A percentile compares a stretch with the other conserved stretches of the same genome.
phyloP scores from a whole-genome alignment of 495 filamentous ascomycete genomes.

The Astrocystis sublimbata region DNA sequence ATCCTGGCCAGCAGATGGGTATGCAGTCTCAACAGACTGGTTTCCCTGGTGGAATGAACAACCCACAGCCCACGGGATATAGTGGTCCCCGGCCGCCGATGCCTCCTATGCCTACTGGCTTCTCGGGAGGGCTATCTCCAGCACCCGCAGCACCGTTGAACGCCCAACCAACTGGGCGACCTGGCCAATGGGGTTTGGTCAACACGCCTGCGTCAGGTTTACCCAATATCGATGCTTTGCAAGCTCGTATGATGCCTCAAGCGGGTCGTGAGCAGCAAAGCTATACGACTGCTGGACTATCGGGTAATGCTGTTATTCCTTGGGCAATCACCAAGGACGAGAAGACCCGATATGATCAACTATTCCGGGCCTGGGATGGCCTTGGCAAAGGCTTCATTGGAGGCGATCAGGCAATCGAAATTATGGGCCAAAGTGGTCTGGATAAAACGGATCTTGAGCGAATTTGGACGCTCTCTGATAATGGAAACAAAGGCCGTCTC shows the following conservation, averaged over 20 bases:
- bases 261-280: conserved; percentile 82
- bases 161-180: conserved; percentile 92
- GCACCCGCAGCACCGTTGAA: conserved; percentile 67
- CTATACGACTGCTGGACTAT: conserved; percentile 83
- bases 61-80: conserved; percentile 61
- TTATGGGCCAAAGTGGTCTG: conserved; percentile 93
- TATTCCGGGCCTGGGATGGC: conserved; percentile 97
- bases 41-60: conserved; percentile 46
- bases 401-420: conserved; percentile 93
- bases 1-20: conserved; percentile 57
- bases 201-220: conserved; percentile 89
- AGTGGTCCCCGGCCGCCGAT: conserved; percentile 83
- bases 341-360: conserved; percentile 93
- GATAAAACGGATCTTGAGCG: conserved; percentile 86
- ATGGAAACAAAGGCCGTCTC: conserved; percentile 87
- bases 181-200: conserved; percentile 96
- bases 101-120: conserved; percentile 92
- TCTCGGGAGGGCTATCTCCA: conserved; percentile 65
- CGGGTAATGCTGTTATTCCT: conserved; percentile 91
- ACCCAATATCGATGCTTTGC: conserved; percentile 90
- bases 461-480: conserved; percentile 94
- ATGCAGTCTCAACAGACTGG: conserved; percentile 62
- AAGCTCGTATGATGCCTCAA: conserved; percentile 98
- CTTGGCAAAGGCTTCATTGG: conserved; percentile 90
- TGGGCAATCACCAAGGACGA: conserved; percentile 99